Conservation (phyloP, 805 yeast species). For the Candida jianshihensis region DNA sequence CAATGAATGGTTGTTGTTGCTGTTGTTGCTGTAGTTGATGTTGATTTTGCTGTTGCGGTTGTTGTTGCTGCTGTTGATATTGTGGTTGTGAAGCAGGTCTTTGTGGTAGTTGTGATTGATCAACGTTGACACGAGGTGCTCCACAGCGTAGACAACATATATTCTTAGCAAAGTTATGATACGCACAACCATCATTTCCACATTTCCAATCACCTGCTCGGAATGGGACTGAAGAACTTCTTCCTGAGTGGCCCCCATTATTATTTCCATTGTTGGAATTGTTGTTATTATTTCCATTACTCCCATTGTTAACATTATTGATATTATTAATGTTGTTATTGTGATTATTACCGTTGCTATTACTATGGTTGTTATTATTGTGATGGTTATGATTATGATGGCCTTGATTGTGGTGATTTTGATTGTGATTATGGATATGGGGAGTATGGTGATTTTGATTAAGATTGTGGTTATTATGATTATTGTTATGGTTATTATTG, state of each 20-base stretch:
- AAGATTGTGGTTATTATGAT: neutral
- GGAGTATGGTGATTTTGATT: slow-evolving; percentile 1
- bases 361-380: slow-evolving; percentile 1
- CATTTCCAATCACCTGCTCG: slow-evolving; percentile 98
- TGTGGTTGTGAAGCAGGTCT: too few relatives aligned
- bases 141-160: slow-evolving; percentile 85
- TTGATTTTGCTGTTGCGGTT: slow-evolving; percentile 2
- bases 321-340: slow-evolving; percentile 16
- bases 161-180: slow-evolving; percentile 91
- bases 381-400: slow-evolving; percentile 9
- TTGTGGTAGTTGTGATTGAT: slow-evolving; percentile 2
- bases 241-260: slow-evolving; percentile 1
- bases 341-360: slow-evolving; percentile 3
- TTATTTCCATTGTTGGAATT: slow-evolving; percentile 5
- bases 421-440: slow-evolving; percentile 5
- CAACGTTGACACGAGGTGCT: slow-evolving; percentile 43
- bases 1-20: slow-evolving; percentile 6
- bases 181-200: slow-evolving; percentile 65
- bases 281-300: slow-evolving; percentile 5
- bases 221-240: slow-evolving; percentile 68
- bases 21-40: neutral
- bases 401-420: slow-evolving; percentile 2
- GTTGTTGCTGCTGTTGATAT: slow-evolving; percentile 4
- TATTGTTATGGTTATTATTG: neutral
- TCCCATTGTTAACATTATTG: slow-evolving; percentile 17